A percentile compares a stretch with the other conserved stretches of the same genome.
Conservation (phyloP, 768 basidiomycete species). For the Termitomyces titanicus region DNA sequence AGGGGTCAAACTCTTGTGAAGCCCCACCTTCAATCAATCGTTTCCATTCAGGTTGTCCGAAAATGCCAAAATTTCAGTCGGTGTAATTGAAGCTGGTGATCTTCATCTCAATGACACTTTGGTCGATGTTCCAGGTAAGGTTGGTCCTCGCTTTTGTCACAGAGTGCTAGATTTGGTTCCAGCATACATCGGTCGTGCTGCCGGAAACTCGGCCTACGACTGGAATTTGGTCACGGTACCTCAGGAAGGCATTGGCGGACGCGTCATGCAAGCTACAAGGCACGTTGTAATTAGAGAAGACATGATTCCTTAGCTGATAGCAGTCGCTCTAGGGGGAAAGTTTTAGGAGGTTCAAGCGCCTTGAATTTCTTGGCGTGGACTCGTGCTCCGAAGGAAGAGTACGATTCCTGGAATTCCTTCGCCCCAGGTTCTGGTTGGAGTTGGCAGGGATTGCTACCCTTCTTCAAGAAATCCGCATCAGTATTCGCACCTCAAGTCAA, state of each 20-base stretch:
- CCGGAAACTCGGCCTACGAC: not conserved
- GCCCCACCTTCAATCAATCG: not conserved
- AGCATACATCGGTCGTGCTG: not conserved
- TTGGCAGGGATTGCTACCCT: not conserved
- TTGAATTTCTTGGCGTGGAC: not conserved
- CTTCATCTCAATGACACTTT: not conserved
- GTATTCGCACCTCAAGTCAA: not conserved
- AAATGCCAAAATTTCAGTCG: not conserved
- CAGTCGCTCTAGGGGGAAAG: not conserved
- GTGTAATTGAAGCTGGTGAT: not conserved
- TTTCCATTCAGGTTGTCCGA: not conserved
- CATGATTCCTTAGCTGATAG: not conserved
- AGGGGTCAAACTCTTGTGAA: not conserved
- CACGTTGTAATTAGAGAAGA: not conserved
- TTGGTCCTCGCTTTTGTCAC: not conserved
- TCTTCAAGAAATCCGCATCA: not conserved
- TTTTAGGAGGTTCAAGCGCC: not conserved
- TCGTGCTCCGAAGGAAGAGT: not conserved
- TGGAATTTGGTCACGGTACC: not conserved
- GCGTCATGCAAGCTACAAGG: not conserved
- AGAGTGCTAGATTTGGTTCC: not conserved
- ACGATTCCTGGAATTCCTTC: not conserved
- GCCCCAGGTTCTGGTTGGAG: not conserved
- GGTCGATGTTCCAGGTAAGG: not conserved
- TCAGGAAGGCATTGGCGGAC: not conserved